phyloP scores from a whole-genome alignment of 1,284 basidiomycete genomes.

The Serendipita sp. region DNA sequence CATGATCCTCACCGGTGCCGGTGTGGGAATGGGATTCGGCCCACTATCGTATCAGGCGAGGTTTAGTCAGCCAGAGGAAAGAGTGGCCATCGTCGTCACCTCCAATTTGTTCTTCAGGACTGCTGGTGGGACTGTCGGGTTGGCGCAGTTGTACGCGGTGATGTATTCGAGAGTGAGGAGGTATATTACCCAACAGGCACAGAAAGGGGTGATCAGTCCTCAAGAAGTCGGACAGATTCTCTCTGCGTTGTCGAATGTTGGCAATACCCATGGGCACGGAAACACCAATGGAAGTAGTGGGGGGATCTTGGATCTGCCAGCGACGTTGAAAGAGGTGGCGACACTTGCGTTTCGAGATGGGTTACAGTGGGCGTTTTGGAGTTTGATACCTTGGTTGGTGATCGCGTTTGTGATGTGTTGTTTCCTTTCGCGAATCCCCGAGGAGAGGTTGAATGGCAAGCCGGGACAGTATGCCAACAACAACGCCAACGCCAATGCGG shows the following conservation, averaged over 20 bases:
- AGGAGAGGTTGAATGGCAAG: slow-evolving; percentile 9
- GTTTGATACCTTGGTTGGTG: slow-evolving; percentile 32
- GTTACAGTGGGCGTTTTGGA: slow-evolving; percentile 31
- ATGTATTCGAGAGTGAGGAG: slow-evolving; percentile 29
- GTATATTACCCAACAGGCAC: slow-evolving; percentile 21
- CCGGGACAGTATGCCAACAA: not conserved
- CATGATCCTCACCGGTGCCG: slow-evolving; percentile 31
- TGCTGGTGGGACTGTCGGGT: slow-evolving; percentile 37
- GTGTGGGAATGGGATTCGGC: slow-evolving; percentile 28
- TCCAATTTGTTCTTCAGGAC: slow-evolving; percentile 32
- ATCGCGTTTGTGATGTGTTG: slow-evolving; percentile 24
- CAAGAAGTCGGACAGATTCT: slow-evolving; percentile 13
- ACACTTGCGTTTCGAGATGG: slow-evolving; percentile 29
- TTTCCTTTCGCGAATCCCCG: slow-evolving; percentile 26
- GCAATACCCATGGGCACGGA: not conserved
- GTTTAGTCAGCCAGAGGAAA: slow-evolving; percentile 27
- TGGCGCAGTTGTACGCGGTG: slow-evolving; percentile 36
- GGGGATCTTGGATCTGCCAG: slow-evolving; percentile 25
- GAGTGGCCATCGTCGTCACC: slow-evolving; percentile 29
- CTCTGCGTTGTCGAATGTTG: not conserved
- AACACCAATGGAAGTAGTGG: slow-evolving; percentile 19
- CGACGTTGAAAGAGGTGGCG: slow-evolving; percentile 23
- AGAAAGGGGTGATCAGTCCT: slow-evolving; percentile 14
- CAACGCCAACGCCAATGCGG: no score
- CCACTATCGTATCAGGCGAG: slow-evolving; percentile 31